Conservation (phyloP, 352 stramenopile species). For the Peronospora belbahrii region DNA sequence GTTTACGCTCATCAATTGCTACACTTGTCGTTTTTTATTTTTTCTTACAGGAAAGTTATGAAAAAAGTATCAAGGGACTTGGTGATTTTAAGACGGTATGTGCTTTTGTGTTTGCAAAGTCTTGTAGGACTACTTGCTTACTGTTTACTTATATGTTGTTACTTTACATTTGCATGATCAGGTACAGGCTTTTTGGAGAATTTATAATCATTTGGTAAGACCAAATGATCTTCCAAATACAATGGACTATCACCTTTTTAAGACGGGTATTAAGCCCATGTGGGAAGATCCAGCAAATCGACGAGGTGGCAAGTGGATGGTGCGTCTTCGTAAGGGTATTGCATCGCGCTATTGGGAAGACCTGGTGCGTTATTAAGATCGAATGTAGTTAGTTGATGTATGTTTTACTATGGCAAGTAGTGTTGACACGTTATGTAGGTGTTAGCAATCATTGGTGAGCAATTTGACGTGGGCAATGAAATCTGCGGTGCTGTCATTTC, state of each 20-base stretch:
- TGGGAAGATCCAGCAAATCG: conserved; percentile 90
- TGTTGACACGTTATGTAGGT: conserved; percentile 34
- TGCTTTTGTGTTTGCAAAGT: neutral
- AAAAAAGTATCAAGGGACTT: conserved; percentile 91
- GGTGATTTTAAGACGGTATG: conserved; percentile 84
- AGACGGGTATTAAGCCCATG: conserved; percentile 91
- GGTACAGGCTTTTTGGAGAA: conserved; percentile 89
- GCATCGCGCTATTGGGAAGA: conserved; percentile 90
- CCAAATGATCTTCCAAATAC: conserved; percentile 87
- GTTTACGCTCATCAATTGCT: too few species aligned
- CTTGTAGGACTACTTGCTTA: neutral
- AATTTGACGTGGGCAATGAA: conserved; percentile 92
- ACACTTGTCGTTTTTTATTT: too few species aligned
- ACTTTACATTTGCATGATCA: conserved; percentile 10
- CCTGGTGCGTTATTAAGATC: conserved; percentile 33
- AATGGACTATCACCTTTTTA: conserved; percentile 92
- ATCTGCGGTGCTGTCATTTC: conserved; percentile 89
- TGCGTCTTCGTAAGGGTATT: conserved; percentile 89
- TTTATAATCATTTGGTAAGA: conserved; percentile 90
- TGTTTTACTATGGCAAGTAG: neutral
- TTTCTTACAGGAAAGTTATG: conserved; percentile 78
- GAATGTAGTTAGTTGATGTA: neutral
- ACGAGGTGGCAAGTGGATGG: conserved; percentile 90
- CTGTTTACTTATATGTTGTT: neutral
- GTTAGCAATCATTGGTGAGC: conserved; percentile 89